Base-by-base conservation (phyloP, 345 rosid genomes). In the Raphanus sativus region DNA sequence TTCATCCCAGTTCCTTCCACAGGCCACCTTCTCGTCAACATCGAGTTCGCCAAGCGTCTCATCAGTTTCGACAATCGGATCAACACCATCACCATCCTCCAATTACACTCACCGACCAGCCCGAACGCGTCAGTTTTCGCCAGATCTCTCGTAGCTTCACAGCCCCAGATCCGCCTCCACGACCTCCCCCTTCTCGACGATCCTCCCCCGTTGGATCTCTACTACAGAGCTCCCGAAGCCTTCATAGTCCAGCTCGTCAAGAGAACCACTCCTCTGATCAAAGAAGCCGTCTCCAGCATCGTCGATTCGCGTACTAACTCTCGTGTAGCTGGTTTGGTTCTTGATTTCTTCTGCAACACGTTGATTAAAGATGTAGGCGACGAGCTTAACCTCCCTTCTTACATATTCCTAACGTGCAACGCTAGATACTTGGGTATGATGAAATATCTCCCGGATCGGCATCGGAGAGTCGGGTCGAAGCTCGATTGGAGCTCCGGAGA, bases 11-110 rank as follows among this genome's bases (percentile, higher is more conserved):
- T 76, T 25, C 83, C 83, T 3, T 72, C 73, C 1, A 66, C 70
- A 25, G 87, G 92, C 40, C 94, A 91, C 80, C 40, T 84, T 21
- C 81, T 83, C n/a, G 81, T 89, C 1, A 55, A 79, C 24, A 56
- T 87, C 3, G 94, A 88, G 40, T 80, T 91, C 38, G 86, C 89
- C 0, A 84, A 80, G 69, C 80, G 79, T 56, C 78, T 90, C 32
- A 61, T 89, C 34, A 17, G 30, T 26, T 77, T 55, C 0, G 78
- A 89, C 77, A 66, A 68, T 59, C 71, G 79, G 36, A 48, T 90
- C 83, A 69, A 29, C 77, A 74, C 82, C 66, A 73, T 80, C 59
- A 80, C 77, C 4, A 75, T 80, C 60, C 24, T 80, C 73, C 40
- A 58, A 4, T 16, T 65, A 5, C 36, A 55, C n/a, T 48, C 67